These are phyloP conservation scores for Saksenaea vasiformis DNA, from an alignment of 371 early-diverging fungal species.

Conservation along the genomic window DNA sequence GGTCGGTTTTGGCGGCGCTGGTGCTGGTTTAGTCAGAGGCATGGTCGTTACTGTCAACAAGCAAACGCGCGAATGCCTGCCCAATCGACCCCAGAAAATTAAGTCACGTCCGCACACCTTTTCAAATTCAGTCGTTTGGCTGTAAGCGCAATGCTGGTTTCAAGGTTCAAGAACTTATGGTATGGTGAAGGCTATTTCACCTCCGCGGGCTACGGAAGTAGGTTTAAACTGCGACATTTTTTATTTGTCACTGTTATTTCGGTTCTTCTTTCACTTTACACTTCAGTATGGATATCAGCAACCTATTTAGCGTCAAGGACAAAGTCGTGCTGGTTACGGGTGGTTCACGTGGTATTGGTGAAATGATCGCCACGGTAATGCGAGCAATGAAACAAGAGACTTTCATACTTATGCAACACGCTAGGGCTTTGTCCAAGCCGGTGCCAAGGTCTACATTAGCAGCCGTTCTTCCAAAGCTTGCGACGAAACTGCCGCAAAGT, in stretches of 20 bases:
- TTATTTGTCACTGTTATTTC: not conserved
- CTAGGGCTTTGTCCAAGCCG: constrained; percentile 74
- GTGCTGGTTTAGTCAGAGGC: constrained; percentile 51
- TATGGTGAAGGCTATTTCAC: too few species aligned
- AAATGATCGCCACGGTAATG: constrained; percentile 67
- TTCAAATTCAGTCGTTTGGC: not conserved
- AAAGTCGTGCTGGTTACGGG: constrained; percentile 94
- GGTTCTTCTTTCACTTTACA: not conserved
- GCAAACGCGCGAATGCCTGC: not conserved
- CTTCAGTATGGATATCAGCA: constrained; percentile 18
- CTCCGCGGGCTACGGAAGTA: too few species aligned
- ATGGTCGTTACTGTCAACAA: constrained; percentile 15
- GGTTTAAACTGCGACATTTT: too few species aligned
- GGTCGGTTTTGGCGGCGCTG: constrained; percentile 50
- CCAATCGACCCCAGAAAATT: not conserved
- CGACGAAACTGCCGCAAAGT: constrained; percentile 57
- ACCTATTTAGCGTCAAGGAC: constrained; percentile 59
- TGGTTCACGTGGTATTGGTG: constrained; percentile 80
- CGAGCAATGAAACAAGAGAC: not conserved
- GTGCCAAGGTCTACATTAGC: constrained; percentile 78
- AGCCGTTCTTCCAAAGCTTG: constrained; percentile 67
- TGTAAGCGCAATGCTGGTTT: too few species aligned
- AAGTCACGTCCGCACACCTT: not conserved
- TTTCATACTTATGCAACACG: not conserved
- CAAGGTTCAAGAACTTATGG: too few species aligned